Conservation (phyloP, 257 asterid species). For the Capsicum pubescens region DNA sequence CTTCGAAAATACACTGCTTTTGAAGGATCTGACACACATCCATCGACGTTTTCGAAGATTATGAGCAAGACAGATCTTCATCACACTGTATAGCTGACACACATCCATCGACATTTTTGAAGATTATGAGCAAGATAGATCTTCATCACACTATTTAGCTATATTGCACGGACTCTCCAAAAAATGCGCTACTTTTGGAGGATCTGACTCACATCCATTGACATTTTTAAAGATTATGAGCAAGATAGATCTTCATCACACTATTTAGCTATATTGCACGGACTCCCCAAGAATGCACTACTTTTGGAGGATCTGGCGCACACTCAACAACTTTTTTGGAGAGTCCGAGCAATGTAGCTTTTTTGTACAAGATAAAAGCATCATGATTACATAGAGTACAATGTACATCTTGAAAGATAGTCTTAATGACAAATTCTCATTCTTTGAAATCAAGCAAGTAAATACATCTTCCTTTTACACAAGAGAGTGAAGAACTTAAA, state of each 20-base stretch:
- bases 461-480: not conserved
- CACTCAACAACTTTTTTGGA: not conserved
- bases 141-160: not conserved
- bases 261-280: too few species aligned
- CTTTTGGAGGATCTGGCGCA: not conserved
- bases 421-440: conserved; percentile 1
- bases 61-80: not conserved
- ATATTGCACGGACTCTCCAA: not conserved
- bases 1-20: not conserved
- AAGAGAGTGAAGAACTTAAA: not conserved
- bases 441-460: not conserved
- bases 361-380: not conserved
- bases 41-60: not conserved
- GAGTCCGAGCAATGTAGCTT: not conserved
- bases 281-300: too few species aligned
- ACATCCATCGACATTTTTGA: too few species aligned
- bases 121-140: not conserved
- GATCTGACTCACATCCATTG: not conserved
- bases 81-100: too few species aligned
- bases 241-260: too few species aligned
- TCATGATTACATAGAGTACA: not conserved
- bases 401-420: not conserved
- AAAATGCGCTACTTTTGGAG: not conserved
- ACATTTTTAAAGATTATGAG: not conserved
- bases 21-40: too few species aligned